Conservation (phyloP, 2,329 filamentous ascomycete species). For the Neopestalotiopsis clavispora region DNA sequence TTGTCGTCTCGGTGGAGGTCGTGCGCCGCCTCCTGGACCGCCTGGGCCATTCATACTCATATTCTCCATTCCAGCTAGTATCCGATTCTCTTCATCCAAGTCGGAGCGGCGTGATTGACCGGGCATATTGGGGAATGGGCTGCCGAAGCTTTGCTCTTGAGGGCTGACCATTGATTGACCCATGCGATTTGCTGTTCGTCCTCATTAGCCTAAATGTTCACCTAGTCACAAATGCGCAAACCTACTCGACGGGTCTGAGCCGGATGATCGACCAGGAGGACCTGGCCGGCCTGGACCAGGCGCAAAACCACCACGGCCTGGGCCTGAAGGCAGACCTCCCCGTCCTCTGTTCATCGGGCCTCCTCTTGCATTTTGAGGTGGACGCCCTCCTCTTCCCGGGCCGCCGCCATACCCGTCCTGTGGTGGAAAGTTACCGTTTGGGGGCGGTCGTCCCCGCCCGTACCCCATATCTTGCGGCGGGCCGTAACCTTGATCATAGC, state of each 20-base stretch:
- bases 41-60: constrained; percentile 41
- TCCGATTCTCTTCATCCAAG: constrained; percentile 44
- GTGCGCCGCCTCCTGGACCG: constrained; percentile 15
- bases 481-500: constrained; percentile 46
- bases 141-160: constrained; percentile 42
- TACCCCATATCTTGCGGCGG: constrained; percentile 49
- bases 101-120: constrained; percentile 45
- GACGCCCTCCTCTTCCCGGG: constrained; percentile 44
- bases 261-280: constrained; percentile 41
- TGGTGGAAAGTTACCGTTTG: constrained; percentile 42
- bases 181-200: constrained; percentile 25
- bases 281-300: constrained; percentile 43
- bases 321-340: constrained; percentile 29
- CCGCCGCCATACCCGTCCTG: constrained; percentile 51
- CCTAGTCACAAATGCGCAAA: not conserved
- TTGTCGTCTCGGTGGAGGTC: constrained; percentile 21
- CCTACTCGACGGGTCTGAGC: constrained; percentile 42
- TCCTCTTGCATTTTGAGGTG: constrained; percentile 48
- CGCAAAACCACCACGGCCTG: constrained; percentile 29
- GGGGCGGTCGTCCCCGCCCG: constrained; percentile 45
- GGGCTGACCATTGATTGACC: constrained; percentile 29
- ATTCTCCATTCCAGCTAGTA: constrained; percentile 46
- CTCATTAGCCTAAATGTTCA: constrained; percentile 23
- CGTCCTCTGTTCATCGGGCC: constrained; percentile 46
- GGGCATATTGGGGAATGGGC: constrained; percentile 48